These are phyloP conservation scores for Verticillium dahliae DNA, from an alignment of 2,329 filamentous ascomycete species.

Conservation along the genomic window DNA sequence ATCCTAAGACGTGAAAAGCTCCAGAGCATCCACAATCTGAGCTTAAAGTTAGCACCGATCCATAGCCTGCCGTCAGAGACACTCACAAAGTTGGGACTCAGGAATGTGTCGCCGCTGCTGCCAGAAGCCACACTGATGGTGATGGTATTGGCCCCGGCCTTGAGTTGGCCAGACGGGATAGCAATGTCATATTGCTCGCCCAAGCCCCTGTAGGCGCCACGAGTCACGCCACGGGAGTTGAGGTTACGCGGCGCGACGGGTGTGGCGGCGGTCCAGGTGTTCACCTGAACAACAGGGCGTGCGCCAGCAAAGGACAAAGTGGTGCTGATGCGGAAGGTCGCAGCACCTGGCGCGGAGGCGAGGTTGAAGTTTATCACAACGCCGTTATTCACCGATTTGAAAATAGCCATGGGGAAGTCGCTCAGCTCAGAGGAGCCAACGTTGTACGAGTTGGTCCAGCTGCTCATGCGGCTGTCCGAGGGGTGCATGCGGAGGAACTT, in stretches of 20 bases:
- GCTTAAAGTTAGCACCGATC: not conserved
- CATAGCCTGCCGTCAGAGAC: not conserved
- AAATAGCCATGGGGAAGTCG: slow-evolving; percentile 61
- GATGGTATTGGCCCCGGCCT: slow-evolving; percentile 57
- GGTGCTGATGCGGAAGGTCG: slow-evolving; percentile 58
- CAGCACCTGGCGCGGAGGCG: slow-evolving; percentile 39
- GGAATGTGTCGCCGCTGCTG: slow-evolving; percentile 44
- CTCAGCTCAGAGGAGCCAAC: slow-evolving; percentile 45
- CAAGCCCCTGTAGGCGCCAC: slow-evolving; percentile 57
- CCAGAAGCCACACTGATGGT: slow-evolving; percentile 54
- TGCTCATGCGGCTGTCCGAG: slow-evolving; percentile 55
- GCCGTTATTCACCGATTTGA: slow-evolving; percentile 52
- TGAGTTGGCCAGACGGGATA: slow-evolving; percentile 53
- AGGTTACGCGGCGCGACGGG: slow-evolving; percentile 55
- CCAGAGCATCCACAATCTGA: slow-evolving; percentile 11
- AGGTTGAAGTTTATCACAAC: slow-evolving; percentile 56
- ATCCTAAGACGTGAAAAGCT: slow-evolving; percentile 6
- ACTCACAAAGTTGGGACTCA: slow-evolving; percentile 49
- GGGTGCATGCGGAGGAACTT: slow-evolving; percentile 65
- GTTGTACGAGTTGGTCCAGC: slow-evolving; percentile 54
- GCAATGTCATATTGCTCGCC: slow-evolving; percentile 58
- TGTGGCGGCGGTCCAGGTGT: slow-evolving; percentile 40
- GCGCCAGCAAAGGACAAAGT: slow-evolving; percentile 56
- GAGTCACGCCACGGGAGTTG: slow-evolving; percentile 57
- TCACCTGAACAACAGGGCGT: slow-evolving; percentile 50